Evolutionary conservation across 306 rosid genomes (phyloP), one percentile per base, ranked within the genome.

Genomic region (Trichosanthes truncata): DNA sequence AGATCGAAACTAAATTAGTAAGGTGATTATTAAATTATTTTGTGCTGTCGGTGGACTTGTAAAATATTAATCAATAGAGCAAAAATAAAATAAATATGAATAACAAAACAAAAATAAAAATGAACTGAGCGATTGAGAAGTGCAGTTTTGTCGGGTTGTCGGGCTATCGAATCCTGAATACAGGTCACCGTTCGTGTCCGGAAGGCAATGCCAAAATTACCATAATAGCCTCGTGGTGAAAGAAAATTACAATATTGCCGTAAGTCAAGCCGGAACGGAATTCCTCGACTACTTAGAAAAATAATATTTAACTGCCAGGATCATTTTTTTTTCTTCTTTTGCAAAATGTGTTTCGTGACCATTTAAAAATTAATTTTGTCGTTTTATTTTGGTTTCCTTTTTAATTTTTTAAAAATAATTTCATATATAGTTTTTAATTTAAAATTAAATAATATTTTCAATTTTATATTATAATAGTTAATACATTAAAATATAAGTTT

Each of bases 131-230:
- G 83, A 78, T 15, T 17, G 80, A 7, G 84, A 66, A 81, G 84
- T 78, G 80, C 31, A 3, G 56, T 48, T 57, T 80, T 87, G 93
- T 86, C 88, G 84, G 80, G 71, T 85, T 88, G 92, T 91, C 91
- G 85, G 87, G 85, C 71, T 41, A 73, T 77, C 53, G 81, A 87
- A 83, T 84, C 87, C 80, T 13, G 78, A 69, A 25, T 57, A 23
- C 86, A 81, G 84, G 88, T 83, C 86, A 74, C 79, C 80, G 76
- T 79, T 76, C 74, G 69, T 45, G 75, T 45, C 51, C 56, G 67
- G 56, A 76, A 77, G 80, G 82, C 20, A 55, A 4, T 33, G 1
- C 1, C 0, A 0, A 15, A 41, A n/a, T 74, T 43, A 63, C 83
- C 3, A 26, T 29, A 62, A 20, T 74, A 40, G 5, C 82, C 21